Base-by-base conservation (phyloP, 2,329 filamentous ascomycete species). In the Hypoxylon sp. region DNA sequence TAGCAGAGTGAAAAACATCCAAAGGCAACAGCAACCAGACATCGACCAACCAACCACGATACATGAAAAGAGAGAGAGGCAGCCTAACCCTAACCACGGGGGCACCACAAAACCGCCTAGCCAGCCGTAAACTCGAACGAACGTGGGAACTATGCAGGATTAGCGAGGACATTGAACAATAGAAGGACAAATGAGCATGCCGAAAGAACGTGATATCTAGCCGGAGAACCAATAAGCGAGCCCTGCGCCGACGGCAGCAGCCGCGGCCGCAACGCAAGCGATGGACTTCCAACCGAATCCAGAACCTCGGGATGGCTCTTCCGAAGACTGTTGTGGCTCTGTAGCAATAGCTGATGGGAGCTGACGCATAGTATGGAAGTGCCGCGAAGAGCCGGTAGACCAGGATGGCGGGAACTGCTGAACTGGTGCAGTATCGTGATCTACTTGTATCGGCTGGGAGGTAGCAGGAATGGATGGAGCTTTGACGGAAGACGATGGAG, bases 281-380 rank as follows among this genome's bases (percentile, higher is more conserved):
- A 71, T 55, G 4, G 66, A 67, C 58, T 71, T 71, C 69, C 69
- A 71, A n/a, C 66, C 69, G 33, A 69, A 67, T 7, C 63, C 63
- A 2, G 57, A 59, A 44, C 14, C 58, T 37, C 17, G 17, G 0
- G 42, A 10, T 20, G 56, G 37, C 48, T 58, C 64, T 56, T 66
- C 62, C 14, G 13, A 13, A 48, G 50, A 22, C 46, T 35, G 48
- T n/a, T n/a, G 56, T n/a, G 51, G 59, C 51, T 68, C 46, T 55
- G 33, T 10, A 17, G 35, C 35, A 42, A 48, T 30, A 55, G 60
- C 60, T 25, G 60, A 62, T 40, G 69, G 69, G 3, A 69, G 56
- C 54, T 67, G 51, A 35, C 69, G 69, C 7, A n/a, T 22, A 31
- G 66, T 30, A 44, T 37, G 17, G 33, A 69, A 71, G 53, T 60